phyloP scores from a whole-genome alignment of 768 basidiomycete genomes.

The Mycena kentingensis region DNA sequence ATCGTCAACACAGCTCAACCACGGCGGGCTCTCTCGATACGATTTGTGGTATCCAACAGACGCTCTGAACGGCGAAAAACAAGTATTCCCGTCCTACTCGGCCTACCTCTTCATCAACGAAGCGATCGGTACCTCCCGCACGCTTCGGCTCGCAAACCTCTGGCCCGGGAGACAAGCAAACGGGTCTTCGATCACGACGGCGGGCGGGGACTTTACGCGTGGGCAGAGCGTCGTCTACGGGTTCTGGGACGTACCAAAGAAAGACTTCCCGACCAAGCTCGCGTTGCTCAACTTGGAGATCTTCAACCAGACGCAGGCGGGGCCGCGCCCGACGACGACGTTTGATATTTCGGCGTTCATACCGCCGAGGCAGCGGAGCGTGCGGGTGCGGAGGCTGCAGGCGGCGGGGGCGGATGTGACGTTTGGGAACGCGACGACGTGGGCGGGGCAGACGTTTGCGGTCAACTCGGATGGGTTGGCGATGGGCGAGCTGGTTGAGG shows the following conservation, averaged over 20 bases:
- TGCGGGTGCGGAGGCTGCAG: conserved; percentile 44
- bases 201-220: conserved; percentile 45
- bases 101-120: conserved; percentile 56
- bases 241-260: conserved; percentile 45
- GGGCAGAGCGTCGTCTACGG: conserved; percentile 56
- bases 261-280: conserved; percentile 45
- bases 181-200: conserved; percentile 54
- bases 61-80: conserved; percentile 48
- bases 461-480: conserved; percentile 36
- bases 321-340: conserved; percentile 41
- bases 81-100: conserved; percentile 56
- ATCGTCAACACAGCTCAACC: conserved; percentile 51
- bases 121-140: conserved; percentile 45
- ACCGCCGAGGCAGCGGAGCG: conserved; percentile 26
- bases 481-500: conserved; percentile 40
- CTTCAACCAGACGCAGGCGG: conserved; percentile 48
- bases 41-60: conserved; percentile 53
- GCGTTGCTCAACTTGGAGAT: conserved; percentile 54
- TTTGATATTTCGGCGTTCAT: conserved; percentile 51
- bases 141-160: conserved; percentile 48
- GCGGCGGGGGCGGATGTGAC: conserved; percentile 53
- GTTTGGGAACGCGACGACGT: conserved; percentile 44
- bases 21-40: conserved; percentile 48
- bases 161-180: conserved; percentile 54
- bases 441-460: conserved; percentile 54